Percentiles rank a stretch among this genome's conserved stretches.
These are phyloP conservation scores for Xerocomellus dryophilus DNA, from an alignment of 768 basidiomycete species.

Conservation along the genomic window DNA sequence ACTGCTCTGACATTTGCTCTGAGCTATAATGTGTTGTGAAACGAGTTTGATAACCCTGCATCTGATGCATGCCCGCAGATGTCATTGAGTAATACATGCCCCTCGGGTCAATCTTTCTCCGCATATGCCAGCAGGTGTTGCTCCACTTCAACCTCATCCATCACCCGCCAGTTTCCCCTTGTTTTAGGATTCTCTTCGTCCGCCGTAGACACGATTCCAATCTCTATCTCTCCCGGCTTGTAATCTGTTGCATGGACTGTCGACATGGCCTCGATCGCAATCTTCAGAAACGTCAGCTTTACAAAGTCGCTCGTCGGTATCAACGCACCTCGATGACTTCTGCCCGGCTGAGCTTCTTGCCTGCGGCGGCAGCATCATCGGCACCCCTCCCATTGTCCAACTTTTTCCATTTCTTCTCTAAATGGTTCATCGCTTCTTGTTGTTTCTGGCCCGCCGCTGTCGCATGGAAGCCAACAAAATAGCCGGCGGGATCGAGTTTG, in stretches of 20 bases:
- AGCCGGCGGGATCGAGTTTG: slow-evolving; percentile 98
- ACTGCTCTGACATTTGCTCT: slow-evolving; percentile 29
- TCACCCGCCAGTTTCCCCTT: slow-evolving; percentile 73
- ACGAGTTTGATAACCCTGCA: background rate
- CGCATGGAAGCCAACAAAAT: slow-evolving; percentile 97
- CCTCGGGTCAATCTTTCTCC: slow-evolving; percentile 70
- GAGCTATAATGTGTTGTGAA: background rate
- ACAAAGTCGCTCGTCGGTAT: background rate
- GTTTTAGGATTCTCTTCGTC: slow-evolving; percentile 72
- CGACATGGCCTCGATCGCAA: slow-evolving; percentile 93
- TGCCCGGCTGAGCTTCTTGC: slow-evolving; percentile 64
- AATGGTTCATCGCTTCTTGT: slow-evolving; percentile 96
- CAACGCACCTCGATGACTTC: slow-evolving; percentile 85
- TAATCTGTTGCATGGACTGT: slow-evolving; percentile 94
- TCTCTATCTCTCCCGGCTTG: slow-evolving; percentile 93
- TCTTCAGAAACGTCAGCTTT: slow-evolving; percentile 40
- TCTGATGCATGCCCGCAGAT: background rate
- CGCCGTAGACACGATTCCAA: slow-evolving; percentile 82
- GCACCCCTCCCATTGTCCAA: slow-evolving; percentile 74
- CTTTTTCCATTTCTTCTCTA: slow-evolving; percentile 99
- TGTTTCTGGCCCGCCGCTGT: slow-evolving; percentile 96
- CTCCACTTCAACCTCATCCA: slow-evolving; percentile 77
- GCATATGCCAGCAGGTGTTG: slow-evolving; percentile 79
- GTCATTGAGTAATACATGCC: background rate
- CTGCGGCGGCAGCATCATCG: slow-evolving; percentile 74